A percentile compares a stretch with the other conserved stretches of the same genome.
Evolutionary conservation across 148 eudicot species (phyloP).

Genomic region (Agrostemma githago): DNA sequence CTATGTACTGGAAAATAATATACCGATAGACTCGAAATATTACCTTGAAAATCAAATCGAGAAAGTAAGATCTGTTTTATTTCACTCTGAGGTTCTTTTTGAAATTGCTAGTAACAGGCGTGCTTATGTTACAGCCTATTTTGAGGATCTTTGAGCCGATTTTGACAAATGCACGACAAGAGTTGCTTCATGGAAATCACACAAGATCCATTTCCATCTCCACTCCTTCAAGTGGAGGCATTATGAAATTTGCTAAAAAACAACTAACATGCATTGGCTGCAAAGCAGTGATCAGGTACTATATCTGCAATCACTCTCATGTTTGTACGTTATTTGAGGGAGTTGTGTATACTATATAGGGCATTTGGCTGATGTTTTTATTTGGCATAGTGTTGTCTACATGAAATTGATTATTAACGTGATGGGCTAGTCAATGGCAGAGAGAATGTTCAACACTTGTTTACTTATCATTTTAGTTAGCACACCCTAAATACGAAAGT

Average conservation of each 20-base stretch:
- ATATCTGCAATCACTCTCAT: background rate
- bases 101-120: conserved; percentile 20
- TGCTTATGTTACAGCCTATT: conserved; percentile 66
- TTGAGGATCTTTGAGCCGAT: conserved; percentile 97
- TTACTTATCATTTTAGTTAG: too few species aligned
- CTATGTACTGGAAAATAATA: conserved; percentile 87
- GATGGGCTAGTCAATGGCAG: too few species aligned
- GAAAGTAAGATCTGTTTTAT: conserved; percentile 54
- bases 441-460: too few species aligned
- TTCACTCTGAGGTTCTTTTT: conserved; percentile 5
- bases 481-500: background rate
- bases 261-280: conserved; percentile 93
- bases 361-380: background rate
- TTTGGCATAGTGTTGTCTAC: background rate
- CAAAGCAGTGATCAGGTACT: conserved; percentile 82
- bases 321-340: background rate
- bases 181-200: conserved; percentile 89
- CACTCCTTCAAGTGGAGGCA: conserved; percentile 90
- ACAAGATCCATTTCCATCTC: conserved; percentile 92
- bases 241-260: conserved; percentile 97
- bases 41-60: conserved; percentile 97
- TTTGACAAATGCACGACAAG: conserved; percentile 81
- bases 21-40: conserved; percentile 93
- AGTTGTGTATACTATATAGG: background rate
- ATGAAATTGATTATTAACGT: background rate